A percentile compares a stretch with the other conserved stretches of the same genome.
Evolutionary conservation across 2,329 filamentous ascomycete genomes (phyloP).

Genomic region (Ophiosphaerella narmari): DNA sequence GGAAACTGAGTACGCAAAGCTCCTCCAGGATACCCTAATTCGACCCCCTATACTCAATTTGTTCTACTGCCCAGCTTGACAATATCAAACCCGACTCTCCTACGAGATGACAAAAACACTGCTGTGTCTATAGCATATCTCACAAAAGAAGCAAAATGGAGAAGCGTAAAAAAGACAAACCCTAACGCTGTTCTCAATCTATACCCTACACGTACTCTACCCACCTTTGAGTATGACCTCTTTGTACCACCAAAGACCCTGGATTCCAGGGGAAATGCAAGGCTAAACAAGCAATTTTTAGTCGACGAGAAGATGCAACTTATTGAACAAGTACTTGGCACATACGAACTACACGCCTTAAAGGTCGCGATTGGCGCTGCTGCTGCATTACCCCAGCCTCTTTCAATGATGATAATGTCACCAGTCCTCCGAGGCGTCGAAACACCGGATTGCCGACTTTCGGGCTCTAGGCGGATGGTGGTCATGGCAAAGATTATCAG

Average conservation of each 20-base stretch:
- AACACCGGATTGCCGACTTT: too few relatives aligned
- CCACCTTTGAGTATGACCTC: background rate
- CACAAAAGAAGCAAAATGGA: background rate
- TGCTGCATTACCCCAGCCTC: too few relatives aligned
- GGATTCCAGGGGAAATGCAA: background rate
- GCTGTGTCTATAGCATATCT: background rate
- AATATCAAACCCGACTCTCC: background rate
- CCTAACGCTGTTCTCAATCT: background rate
- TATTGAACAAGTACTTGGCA: too few relatives aligned
- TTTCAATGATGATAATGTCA: too few relatives aligned
- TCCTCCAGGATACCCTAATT: slow-evolving; percentile 1
- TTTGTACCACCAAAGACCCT: background rate
- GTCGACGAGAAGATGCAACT: background rate
- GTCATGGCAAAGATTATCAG: too few relatives aligned
- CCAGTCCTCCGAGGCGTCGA: too few relatives aligned
- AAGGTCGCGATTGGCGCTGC: too few relatives aligned
- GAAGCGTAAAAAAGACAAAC: background rate
- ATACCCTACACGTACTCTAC: background rate
- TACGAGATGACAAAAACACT: background rate
- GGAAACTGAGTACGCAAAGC: slow-evolving; percentile 7
- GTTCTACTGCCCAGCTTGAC: background rate
- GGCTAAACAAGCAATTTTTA: background rate
- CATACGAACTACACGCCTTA: too few relatives aligned
- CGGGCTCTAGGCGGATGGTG: too few relatives aligned
- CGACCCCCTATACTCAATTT: background rate